phyloP scores from a whole-genome alignment of 78 protist species.

The Dictyostelium intermedium region DNA sequence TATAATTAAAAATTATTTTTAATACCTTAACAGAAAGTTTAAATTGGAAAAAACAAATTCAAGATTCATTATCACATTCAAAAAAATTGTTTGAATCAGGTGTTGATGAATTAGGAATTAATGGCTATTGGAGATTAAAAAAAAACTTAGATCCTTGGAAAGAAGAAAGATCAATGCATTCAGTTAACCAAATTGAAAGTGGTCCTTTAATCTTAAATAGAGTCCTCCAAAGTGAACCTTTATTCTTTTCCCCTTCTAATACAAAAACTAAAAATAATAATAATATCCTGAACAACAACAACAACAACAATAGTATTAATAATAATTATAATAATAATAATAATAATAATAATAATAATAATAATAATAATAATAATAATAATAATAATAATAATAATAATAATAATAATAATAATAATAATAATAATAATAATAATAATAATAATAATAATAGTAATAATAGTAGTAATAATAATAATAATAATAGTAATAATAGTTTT shows the following conservation, averaged over 20 bases:
- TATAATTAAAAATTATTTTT: too few species aligned
- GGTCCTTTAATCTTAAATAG: background rate
- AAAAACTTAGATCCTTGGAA: background rate
- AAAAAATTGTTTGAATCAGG: conserved; percentile 1
- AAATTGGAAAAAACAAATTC: conserved; percentile 16
- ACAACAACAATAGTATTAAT: background rate
- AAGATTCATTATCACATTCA: conserved; percentile 13
- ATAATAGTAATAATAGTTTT: background rate
- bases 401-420: background rate
- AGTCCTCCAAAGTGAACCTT: background rate
- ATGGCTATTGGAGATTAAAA: conserved; percentile 23
- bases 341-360: background rate
- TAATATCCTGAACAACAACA: background rate
- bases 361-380: background rate
- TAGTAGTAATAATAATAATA: background rate
- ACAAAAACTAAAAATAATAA: too few species aligned
- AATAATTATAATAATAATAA: background rate
- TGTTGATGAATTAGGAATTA: background rate
- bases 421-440: background rate
- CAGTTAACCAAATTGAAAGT: background rate
- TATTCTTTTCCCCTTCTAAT: background rate
- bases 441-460: background rate
- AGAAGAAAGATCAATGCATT: conserved; percentile 1
- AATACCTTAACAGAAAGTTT: background rate
- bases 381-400: background rate